Conservation (phyloP, 768 basidiomycete genomes). For the Candolleomyces efflorescens region DNA sequence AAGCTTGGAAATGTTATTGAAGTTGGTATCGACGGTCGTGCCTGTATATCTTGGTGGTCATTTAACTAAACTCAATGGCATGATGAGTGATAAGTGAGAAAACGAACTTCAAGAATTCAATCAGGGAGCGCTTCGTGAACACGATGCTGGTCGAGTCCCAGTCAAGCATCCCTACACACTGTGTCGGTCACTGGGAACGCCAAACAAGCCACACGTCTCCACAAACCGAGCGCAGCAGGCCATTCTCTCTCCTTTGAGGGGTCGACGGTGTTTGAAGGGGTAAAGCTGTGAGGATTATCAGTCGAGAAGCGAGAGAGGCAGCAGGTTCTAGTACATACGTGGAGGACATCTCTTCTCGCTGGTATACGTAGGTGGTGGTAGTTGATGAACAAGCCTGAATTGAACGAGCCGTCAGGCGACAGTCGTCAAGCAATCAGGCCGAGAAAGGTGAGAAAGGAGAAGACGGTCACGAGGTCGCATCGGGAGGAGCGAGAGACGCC, state of each 20-base stretch:
- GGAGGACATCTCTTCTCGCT: constrained; percentile 30
- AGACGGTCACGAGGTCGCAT: background rate
- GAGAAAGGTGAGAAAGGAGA: no score
- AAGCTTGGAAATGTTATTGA: constrained; percentile 67
- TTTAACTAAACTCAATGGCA: constrained; percentile 5
- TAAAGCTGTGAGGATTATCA: constrained; percentile 41
- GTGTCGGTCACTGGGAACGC: constrained; percentile 5
- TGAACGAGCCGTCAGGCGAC: constrained; percentile 1
- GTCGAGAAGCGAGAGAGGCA: background rate
- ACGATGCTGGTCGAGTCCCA: constrained; percentile 76
- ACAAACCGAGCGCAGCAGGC: constrained; percentile 58
- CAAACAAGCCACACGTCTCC: constrained; percentile 5
- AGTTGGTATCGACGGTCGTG: constrained; percentile 73
- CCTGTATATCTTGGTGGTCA: constrained; percentile 55
- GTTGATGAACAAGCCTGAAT: constrained; percentile 6
- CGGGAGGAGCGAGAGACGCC: background rate
- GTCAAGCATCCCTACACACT: constrained; percentile 62
- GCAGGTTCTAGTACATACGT: constrained; percentile 25
- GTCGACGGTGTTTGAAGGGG: constrained; percentile 51
- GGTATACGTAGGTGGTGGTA: constrained; percentile 1
- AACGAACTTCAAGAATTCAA: constrained; percentile 74
- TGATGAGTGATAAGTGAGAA: constrained; percentile 1
- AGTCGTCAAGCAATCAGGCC: background rate
- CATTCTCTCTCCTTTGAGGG: constrained; percentile 69
- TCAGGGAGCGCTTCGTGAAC: constrained; percentile 71